phyloP scores from a whole-genome alignment of 2,329 filamentous ascomycete species.

The Chaetothyriales sp. region DNA sequence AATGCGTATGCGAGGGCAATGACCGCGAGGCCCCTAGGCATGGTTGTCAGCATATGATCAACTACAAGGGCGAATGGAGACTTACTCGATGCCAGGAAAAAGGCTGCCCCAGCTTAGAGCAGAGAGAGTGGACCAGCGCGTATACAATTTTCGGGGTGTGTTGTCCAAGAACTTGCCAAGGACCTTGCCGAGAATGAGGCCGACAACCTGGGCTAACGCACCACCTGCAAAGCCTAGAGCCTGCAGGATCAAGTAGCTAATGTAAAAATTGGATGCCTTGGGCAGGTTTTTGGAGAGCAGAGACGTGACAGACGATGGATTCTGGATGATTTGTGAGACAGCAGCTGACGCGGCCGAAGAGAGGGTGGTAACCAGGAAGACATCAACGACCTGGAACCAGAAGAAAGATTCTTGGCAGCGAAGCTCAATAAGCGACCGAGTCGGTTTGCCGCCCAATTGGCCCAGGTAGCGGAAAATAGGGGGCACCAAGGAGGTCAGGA shows the following conservation, averaged over 20 bases:
- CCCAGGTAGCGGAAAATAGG: constrained; percentile 70
- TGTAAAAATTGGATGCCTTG: constrained; percentile 81
- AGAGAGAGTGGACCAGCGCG: constrained; percentile 58
- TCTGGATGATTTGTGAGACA: constrained; percentile 45
- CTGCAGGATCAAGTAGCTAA: constrained; percentile 88
- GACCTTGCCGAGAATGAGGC: constrained; percentile 60
- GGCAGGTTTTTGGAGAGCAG: constrained; percentile 65
- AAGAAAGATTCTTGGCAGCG: constrained; percentile 89
- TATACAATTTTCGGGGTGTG: constrained; percentile 69
- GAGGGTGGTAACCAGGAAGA: constrained; percentile 77
- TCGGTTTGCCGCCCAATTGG: constrained; percentile 66
- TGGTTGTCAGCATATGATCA: neutral
- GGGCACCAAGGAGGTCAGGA: constrained; percentile 77
- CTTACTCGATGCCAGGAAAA: constrained; percentile 65
- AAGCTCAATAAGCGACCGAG: constrained; percentile 65
- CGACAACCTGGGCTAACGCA: constrained; percentile 58
- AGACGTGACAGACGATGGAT: constrained; percentile 48
- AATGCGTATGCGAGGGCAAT: constrained; percentile 70
- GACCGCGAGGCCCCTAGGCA: constrained; percentile 9
- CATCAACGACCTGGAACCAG: constrained; percentile 59
- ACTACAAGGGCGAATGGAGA: constrained; percentile 9
- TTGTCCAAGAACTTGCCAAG: constrained; percentile 61
- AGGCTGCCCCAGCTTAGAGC: constrained; percentile 73
- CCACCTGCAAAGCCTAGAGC: constrained; percentile 66
- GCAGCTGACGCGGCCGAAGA: constrained; percentile 66